Evolutionary conservation across 1,139 yeast species (phyloP).

Genomic region (Debaryomyces psychrophilus): DNA sequence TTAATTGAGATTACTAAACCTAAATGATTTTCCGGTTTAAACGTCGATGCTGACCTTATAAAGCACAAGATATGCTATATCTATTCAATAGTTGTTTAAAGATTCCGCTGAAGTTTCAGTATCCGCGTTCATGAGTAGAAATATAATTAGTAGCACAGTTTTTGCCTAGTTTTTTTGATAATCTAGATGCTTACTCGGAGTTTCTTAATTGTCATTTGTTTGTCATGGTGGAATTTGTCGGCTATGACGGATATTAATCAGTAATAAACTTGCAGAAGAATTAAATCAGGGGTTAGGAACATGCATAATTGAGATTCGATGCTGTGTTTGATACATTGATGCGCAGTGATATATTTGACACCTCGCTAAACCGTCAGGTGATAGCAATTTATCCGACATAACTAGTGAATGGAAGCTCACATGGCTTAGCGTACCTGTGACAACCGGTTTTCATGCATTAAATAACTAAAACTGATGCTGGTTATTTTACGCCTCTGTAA

Average conservation of each 20-base stretch:
- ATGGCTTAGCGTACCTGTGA: no score
- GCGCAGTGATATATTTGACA: constrained; percentile 6
- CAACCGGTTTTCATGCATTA: no score
- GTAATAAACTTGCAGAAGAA: neutral
- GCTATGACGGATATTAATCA: neutral
- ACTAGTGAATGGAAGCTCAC: neutral
- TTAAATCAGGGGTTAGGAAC: neutral
- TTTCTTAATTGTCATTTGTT: no score
- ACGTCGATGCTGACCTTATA: neutral
- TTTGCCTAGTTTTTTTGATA: no score
- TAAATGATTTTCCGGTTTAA: neutral
- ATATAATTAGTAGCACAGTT: no score
- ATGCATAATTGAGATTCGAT: neutral
- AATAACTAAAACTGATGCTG: neutral
- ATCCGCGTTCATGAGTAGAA: no score
- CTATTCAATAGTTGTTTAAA: no score
- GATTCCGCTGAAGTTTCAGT: no score
- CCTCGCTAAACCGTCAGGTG: neutral
- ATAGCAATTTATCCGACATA: neutral
- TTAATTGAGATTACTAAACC: neutral
- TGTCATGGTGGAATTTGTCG: no score
- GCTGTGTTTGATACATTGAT: neutral
- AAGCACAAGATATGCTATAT: no score
- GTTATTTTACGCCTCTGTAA: neutral
- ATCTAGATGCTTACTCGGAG: no score